Base-by-base conservation (phyloP, 768 basidiomycete genomes). In the Botryobasidium botryosum region DNA sequence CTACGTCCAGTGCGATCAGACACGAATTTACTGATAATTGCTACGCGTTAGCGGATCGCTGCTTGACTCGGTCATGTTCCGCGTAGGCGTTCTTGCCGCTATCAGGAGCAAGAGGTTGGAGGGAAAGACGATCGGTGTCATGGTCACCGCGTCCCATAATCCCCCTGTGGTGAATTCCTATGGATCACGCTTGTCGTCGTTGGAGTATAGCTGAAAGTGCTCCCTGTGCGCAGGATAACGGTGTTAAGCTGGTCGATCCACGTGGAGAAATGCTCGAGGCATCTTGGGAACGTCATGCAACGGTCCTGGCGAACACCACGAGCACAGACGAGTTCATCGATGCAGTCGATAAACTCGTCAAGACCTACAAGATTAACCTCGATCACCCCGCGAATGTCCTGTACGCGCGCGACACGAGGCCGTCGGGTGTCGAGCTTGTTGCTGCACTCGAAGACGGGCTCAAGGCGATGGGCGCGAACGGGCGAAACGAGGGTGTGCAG, bases 111-210 rank as follows among this genome's bases (percentile, higher is more conserved):
- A 81, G 66, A 78, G 75, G 51, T 69, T 90, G n/a, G 79, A 80
- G 57, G 88, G 94, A 23, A 81, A 78, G 58, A 79, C 78, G 21
- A 82, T 99, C 54, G 94, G 94, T 13, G 85, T 97, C 18, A 97
- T 99, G 94, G 79, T 99, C 58, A 99, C 94, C 29, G 94, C 94
- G 2, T 92, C 88, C n/a, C 94, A 99, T 62, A 99, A 99, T 59
- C 92, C 94, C n/a, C 91, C 91, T 58, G 71, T 75, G 57, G 91
- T 90, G 55, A 52, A 35, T 23, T 49, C 20, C 13, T 40, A 35
- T 33, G n/a, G n/a, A n/a, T n/a, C n/a, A n/a, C n/a, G n/a, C n/a
- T n/a, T n/a, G n/a, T n/a, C n/a, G n/a, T n/a, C n/a, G n/a, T n/a
- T n/a, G n/a, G n/a, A n/a, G n/a, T n/a, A n/a, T n/a, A n/a, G n/a